Evolutionary conservation across 2,329 filamentous ascomycete genomes (phyloP).

Genomic region (Aurifilum marmelostoma): DNA sequence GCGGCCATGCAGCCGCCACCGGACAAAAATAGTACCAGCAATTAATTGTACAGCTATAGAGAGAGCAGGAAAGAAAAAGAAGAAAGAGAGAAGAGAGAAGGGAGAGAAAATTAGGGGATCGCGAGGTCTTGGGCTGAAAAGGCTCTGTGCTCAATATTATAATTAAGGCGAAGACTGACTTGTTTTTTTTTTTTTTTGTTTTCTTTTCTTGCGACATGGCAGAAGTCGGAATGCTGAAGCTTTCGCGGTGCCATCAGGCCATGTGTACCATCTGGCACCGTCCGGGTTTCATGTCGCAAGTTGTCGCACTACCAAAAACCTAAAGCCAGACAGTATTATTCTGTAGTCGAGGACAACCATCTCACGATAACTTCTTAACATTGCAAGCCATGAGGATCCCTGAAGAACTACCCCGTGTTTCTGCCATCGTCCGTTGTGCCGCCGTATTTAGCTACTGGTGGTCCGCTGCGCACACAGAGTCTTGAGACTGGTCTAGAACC

Average conservation of each 20-base stretch:
- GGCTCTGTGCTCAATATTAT: not conserved
- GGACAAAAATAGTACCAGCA: constrained; percentile 9
- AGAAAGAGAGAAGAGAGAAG: not conserved
- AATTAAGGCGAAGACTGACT: not conserved
- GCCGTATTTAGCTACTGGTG: not conserved
- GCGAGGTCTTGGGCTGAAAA: not conserved
- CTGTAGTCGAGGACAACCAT: not conserved
- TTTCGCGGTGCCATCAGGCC: constrained; percentile 22
- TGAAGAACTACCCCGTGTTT: constrained; percentile 3
- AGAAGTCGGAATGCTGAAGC: constrained; percentile 6
- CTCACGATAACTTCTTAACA: not conserved
- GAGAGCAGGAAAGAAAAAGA: not conserved
- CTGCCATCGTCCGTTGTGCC: constrained; percentile 8
- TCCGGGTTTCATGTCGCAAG: constrained; percentile 20
- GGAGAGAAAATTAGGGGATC: not conserved
- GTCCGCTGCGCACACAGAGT: not conserved
- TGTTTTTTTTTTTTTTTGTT: no score
- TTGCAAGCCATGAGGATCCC: not conserved
- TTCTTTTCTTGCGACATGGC: not conserved
- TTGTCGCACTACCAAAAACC: constrained; percentile 2
- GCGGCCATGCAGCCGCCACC: constrained; percentile 17
- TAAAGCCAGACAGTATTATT: not conserved
- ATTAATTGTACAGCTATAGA: not conserved
- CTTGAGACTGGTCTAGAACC: not conserved
- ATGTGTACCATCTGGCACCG: constrained; percentile 22